Evolutionary conservation across 106 monocot species (phyloP).

Genomic region (Dioscorea zingiberensis): DNA sequence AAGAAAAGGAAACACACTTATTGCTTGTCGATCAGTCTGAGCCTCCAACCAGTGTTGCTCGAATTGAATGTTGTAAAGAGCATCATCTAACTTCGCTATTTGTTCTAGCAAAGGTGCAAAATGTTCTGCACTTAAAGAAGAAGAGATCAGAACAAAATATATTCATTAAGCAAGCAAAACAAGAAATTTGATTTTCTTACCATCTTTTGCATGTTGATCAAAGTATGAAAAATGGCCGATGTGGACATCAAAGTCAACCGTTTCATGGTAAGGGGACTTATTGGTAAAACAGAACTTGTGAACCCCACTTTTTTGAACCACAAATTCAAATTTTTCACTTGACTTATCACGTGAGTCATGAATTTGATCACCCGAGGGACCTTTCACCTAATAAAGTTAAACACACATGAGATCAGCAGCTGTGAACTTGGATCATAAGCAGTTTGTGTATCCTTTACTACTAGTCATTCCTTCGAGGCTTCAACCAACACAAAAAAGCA

Average conservation of each 20-base stretch:
- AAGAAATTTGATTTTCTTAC: slow-evolving; percentile 26
- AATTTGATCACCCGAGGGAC: slow-evolving; percentile 67
- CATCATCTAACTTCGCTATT: slow-evolving; percentile 77
- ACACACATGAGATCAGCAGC: neutral
- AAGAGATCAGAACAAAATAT: slow-evolving; percentile 1
- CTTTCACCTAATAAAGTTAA: slow-evolving; percentile 50
- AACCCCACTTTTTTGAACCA: slow-evolving; percentile 65
- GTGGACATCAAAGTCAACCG: slow-evolving; percentile 91
- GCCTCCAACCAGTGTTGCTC: slow-evolving; percentile 98
- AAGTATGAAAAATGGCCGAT: slow-evolving; percentile 61
- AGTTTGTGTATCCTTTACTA: no score
- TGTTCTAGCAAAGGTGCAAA: slow-evolving; percentile 70
- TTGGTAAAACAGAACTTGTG: slow-evolving; percentile 97
- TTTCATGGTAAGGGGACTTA: slow-evolving; percentile 95
- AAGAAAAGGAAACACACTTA: slow-evolving; percentile 32
- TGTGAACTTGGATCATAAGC: no score
- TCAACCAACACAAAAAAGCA: neutral
- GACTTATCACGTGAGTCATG: slow-evolving; percentile 70
- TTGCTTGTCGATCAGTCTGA: slow-evolving; percentile 86
- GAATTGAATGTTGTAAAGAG: slow-evolving; percentile 86
- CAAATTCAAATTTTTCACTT: slow-evolving; percentile 88
- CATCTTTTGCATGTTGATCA: slow-evolving; percentile 90
- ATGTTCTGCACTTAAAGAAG: slow-evolving; percentile 54
- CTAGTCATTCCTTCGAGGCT: no score
- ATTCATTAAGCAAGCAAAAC: neutral